Base-by-base conservation (phyloP, 148 eudicot species). In the Amaranthus palmeri region DNA sequence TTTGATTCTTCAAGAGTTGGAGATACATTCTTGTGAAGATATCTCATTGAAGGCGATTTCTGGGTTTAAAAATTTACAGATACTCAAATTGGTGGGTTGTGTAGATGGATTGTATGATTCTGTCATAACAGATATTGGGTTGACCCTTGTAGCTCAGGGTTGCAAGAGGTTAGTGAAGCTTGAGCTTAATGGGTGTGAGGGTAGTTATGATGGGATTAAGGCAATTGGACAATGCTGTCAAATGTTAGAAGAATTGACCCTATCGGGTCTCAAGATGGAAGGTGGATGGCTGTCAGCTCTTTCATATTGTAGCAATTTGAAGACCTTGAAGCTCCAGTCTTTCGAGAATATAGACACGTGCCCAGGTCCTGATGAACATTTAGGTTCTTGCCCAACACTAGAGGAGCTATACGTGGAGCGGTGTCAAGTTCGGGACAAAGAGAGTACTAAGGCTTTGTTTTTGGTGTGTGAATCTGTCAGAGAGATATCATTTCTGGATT, bases 181-280 rank as follows among this genome's bases (percentile, higher is more conserved):
- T 8, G 98, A 95, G 86, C 79, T 95, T 0, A 86, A 83, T 71
- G 98, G 98, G 56, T 91, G 96, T 70, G 97, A 91, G 71, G 98
- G 98, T 67, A 95, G 98, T 74, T 95, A 89, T 75, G 98, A 95
- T 68, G 98, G 98, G 82, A 86, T 95, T 61, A 95, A 89, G 81
- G 98, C 98, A 5, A 83, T 95, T 48, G 98, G 97, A 36, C 96
- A 89, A 72, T 95, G 98, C 45, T 95, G 98, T 77, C 96, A 80
- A 44, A 95, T 95, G 98, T 72, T 95, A 52, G 98, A 95, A 79
- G 97, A 91, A 77, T 75, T 95, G 78, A 91, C 89, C 9, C 54
- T 95, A 48, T 77, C 76, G 73, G 80, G 86, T 59, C 96, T 89
- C 63, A 85, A 81, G 76, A 85, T 95, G 87, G 98, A 91, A 65